These are phyloP conservation scores for Hypsizygus marmoreus DNA, from an alignment of 768 basidiomycete genomes.

Conservation along the genomic window DNA sequence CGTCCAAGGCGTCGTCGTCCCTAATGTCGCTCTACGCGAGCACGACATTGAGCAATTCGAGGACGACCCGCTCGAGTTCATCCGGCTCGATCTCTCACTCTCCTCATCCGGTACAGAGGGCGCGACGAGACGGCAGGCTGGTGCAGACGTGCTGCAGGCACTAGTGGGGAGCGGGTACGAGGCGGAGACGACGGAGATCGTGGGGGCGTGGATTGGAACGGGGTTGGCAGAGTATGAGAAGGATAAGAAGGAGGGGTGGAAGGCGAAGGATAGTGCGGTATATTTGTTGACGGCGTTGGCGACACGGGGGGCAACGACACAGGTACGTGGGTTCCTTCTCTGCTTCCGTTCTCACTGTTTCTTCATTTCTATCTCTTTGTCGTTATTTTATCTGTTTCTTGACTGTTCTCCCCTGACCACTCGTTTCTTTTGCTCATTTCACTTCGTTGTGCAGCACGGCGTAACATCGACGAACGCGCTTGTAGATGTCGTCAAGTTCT, in stretches of 20 bases:
- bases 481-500: conserved; percentile 94
- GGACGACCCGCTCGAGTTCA: conserved; percentile 95
- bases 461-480: conserved; percentile 92
- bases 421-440: conserved; percentile 5
- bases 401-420: background rate
- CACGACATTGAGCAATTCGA: conserved; percentile 96
- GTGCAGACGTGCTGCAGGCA: conserved; percentile 93
- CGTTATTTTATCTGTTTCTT: background rate
- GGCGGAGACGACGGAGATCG: conserved; percentile 82
- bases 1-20: conserved; percentile 87
- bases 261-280: conserved; percentile 90
- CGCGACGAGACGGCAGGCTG: conserved; percentile 88
- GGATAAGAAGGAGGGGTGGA: conserved; percentile 72
- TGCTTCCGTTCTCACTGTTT: too few species aligned
- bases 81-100: conserved; percentile 80
- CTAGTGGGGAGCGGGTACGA: conserved; percentile 83
- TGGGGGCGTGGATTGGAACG: conserved; percentile 78
- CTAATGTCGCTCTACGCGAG: conserved; percentile 87
- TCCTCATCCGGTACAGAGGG: conserved; percentile 66
- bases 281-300: conserved; percentile 95
- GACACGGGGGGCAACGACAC: conserved; percentile 81
- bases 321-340: conserved; percentile 50
- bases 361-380: too few species aligned
- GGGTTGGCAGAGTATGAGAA: conserved; percentile 71
- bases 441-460: conserved; percentile 62